Conservation (phyloP, 2,329 filamentous ascomycete genomes). For the Botrytis hyacinthi region DNA sequence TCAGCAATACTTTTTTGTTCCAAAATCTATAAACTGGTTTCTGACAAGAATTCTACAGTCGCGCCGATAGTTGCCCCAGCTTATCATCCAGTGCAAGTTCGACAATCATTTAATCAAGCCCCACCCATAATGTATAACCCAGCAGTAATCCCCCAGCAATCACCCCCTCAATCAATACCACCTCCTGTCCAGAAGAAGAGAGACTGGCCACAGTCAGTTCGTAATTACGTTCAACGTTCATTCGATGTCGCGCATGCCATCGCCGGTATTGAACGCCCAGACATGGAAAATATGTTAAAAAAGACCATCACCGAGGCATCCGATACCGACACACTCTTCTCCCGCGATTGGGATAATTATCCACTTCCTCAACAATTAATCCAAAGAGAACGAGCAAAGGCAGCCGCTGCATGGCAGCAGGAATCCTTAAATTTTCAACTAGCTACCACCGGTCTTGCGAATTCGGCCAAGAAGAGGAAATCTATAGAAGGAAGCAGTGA, state of each 20-base stretch:
- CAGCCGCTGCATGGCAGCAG: slow-evolving; percentile 33
- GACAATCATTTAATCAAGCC: slow-evolving; percentile 39
- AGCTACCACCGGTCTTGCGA: slow-evolving; percentile 28
- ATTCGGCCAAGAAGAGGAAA: slow-evolving; percentile 70
- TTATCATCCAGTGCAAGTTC: slow-evolving; percentile 47
- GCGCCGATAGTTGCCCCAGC: slow-evolving; percentile 40
- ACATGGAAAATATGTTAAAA: slow-evolving; percentile 84
- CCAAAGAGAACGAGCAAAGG: slow-evolving; percentile 59
- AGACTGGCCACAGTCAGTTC: slow-evolving; percentile 79
- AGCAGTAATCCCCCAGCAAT: slow-evolving; percentile 29
- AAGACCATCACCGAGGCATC: slow-evolving; percentile 80
- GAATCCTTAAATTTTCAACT: slow-evolving; percentile 33
- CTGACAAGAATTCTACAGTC: slow-evolving; percentile 33
- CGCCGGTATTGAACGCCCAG: slow-evolving; percentile 57
- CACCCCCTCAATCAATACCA: slow-evolving; percentile 35
- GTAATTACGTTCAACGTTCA: slow-evolving; percentile 83
- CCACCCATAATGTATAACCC: slow-evolving; percentile 39
- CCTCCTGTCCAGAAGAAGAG: slow-evolving; percentile 52
- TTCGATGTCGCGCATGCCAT: slow-evolving; percentile 74
- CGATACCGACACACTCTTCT: slow-evolving; percentile 67
- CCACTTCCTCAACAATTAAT: slow-evolving; percentile 85
- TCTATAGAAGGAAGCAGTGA: slow-evolving; percentile 61
- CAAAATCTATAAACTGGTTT: neutral
- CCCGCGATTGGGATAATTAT: slow-evolving; percentile 78
- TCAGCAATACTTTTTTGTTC: no score